phyloP scores from a whole-genome alignment of 768 basidiomycete species.

The Tricholoma furcatifolium region DNA sequence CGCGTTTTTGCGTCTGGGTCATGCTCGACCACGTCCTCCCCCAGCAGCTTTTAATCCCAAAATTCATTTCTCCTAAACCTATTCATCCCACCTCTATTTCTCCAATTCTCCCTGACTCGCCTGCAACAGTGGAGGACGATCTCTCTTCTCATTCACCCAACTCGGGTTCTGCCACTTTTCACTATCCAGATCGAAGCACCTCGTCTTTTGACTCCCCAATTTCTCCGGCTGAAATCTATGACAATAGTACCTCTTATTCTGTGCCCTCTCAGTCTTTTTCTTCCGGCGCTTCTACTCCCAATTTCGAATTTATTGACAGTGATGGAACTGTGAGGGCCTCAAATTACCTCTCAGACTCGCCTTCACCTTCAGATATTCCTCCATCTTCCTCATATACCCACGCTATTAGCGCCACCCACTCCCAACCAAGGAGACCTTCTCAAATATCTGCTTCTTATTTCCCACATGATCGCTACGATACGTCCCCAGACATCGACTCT shows the following conservation, averaged over 20 bases:
- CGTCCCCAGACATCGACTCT: slow-evolving; percentile 31
- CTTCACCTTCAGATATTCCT: slow-evolving; percentile 43
- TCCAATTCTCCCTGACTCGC: slow-evolving; percentile 26
- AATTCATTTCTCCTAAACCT: slow-evolving; percentile 23
- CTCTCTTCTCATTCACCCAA: slow-evolving; percentile 29
- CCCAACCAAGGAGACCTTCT: slow-evolving; percentile 42
- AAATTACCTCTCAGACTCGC: slow-evolving; percentile 38
- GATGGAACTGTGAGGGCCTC: slow-evolving; percentile 25
- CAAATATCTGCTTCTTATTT: slow-evolving; percentile 37
- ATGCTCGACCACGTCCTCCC: slow-evolving; percentile 25
- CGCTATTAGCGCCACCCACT: slow-evolving; percentile 39
- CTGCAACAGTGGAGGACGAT: slow-evolving; percentile 36
- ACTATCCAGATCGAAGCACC: slow-evolving; percentile 28
- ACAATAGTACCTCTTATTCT: slow-evolving; percentile 21
- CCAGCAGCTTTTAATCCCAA: slow-evolving; percentile 21
- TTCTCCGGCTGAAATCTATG: slow-evolving; percentile 31
- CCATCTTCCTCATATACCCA: slow-evolving; percentile 33
- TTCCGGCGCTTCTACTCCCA: slow-evolving; percentile 11
- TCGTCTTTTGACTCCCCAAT: slow-evolving; percentile 30
- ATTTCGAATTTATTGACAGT: slow-evolving; percentile 27
- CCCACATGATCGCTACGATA: slow-evolving; percentile 38
- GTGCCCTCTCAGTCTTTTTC: slow-evolving; percentile 22
- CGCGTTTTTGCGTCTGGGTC: slow-evolving; percentile 6
- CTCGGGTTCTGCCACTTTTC: slow-evolving; percentile 25
- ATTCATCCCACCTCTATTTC: slow-evolving; percentile 23